Evolutionary conservation across 1,139 yeast species (phyloP).

Genomic region (Wickerhamomyces sp.): DNA sequence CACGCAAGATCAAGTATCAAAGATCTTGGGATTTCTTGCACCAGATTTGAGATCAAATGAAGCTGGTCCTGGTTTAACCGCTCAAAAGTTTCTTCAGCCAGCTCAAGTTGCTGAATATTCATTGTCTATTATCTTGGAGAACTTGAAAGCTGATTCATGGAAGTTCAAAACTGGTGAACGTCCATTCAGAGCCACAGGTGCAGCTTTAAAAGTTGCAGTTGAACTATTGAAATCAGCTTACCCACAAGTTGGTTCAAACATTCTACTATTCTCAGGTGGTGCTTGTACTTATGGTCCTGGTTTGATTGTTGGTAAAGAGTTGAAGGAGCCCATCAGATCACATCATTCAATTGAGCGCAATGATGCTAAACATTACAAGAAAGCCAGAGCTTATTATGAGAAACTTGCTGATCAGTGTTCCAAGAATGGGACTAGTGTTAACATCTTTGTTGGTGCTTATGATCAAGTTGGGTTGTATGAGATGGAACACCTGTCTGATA

Average conservation of each 20-base stretch:
- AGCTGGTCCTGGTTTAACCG: slow-evolving; percentile 3
- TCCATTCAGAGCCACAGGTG: slow-evolving; percentile 56
- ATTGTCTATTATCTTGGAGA: slow-evolving; percentile 48
- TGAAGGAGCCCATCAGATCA: slow-evolving; percentile 86
- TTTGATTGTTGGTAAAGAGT: slow-evolving; percentile 74
- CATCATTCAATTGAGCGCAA: slow-evolving; percentile 83
- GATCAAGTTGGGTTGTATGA: slow-evolving; percentile 65
- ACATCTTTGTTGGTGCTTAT: slow-evolving; percentile 57
- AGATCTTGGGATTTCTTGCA: slow-evolving; percentile 47
- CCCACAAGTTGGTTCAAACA: slow-evolving; percentile 52
- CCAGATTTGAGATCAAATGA: slow-evolving; percentile 28
- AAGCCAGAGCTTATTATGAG: slow-evolving; percentile 62
- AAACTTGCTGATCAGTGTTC: slow-evolving; percentile 36
- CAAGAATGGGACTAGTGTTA: slow-evolving; percentile 47
- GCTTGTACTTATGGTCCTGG: slow-evolving; percentile 92
- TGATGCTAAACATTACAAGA: slow-evolving; percentile 75
- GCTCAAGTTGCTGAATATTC: slow-evolving; percentile 42
- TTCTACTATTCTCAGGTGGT: slow-evolving; percentile 72
- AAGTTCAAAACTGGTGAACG: slow-evolving; percentile 45
- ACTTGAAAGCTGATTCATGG: slow-evolving; percentile 48
- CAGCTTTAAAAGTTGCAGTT: slow-evolving; percentile 60
- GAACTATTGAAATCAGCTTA: slow-evolving; percentile 42
- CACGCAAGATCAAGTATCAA: slow-evolving; percentile 44
- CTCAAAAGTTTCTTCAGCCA: slow-evolving; percentile 26
- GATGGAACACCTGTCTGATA: slow-evolving; percentile 53